Evolutionary conservation across 2,329 filamentous ascomycete genomes (phyloP).

Genomic region (Stagonosporopsis cucurbitacearum): DNA sequence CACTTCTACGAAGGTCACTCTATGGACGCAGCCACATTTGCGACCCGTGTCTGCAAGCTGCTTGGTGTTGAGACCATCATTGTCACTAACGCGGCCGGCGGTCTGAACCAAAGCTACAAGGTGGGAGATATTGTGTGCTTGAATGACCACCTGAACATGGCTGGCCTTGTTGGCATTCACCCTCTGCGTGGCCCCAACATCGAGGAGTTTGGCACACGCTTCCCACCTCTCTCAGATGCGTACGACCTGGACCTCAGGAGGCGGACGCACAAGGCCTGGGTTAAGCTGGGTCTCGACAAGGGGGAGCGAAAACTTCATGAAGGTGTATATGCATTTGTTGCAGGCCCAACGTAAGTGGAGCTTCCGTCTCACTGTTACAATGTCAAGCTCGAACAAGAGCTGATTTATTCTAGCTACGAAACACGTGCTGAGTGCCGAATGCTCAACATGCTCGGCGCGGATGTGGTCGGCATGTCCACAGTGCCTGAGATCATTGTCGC

Average conservation of each 20-base stretch:
- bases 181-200: constrained; percentile 68
- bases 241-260: constrained; percentile 68
- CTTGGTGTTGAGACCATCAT: constrained; percentile 67
- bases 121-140: constrained; percentile 71
- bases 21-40: constrained; percentile 68
- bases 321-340: constrained; percentile 70
- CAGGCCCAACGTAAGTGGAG: constrained; percentile 62
- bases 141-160: constrained; percentile 71
- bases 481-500: constrained; percentile 72
- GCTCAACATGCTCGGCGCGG: constrained; percentile 66
- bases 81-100: constrained; percentile 72
- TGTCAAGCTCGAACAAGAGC: background rate
- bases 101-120: constrained; percentile 67
- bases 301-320: constrained; percentile 64
- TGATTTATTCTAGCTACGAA: constrained; percentile 60
- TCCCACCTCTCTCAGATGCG: constrained; percentile 69
- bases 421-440: constrained; percentile 70
- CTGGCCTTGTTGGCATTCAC: constrained; percentile 66
- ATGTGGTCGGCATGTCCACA: constrained; percentile 74
- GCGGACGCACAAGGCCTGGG: constrained; percentile 64
- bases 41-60: constrained; percentile 68
- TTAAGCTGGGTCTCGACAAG: constrained; percentile 54
- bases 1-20: constrained; percentile 73
- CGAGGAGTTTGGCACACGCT: constrained; percentile 67
- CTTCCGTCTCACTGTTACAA: constrained; percentile 5